Evolutionary conservation across 2,329 filamentous ascomycete species (phyloP), one percentile per base, ranked within the genome.

Genomic region (Colletotrichum sidae): DNA sequence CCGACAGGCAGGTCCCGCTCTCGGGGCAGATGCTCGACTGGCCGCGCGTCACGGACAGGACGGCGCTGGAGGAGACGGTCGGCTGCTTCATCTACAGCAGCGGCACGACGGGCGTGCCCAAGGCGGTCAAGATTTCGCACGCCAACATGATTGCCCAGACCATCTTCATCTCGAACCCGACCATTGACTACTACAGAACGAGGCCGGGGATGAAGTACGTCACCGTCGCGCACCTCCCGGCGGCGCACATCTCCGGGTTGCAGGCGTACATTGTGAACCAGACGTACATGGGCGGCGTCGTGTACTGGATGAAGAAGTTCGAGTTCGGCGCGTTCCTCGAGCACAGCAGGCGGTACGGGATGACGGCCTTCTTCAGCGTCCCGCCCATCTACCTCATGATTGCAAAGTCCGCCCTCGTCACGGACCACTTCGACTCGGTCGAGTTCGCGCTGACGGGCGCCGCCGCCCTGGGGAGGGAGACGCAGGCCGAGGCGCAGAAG

Each of bases 251-350:
- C 35, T 81, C 82, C 4, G 82, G 81, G 4, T 67, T 83, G 2
- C 77, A 79, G 58, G 73, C 76, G n/a, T 83, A 83, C 65, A 75
- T 84, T 11, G 69, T 82, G 51, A 77, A 78, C 46, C 70, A 73
- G 1, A 71, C 75, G 9, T 83, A 81, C 63, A 73, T 79, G 42
- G 83, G 80, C 38, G 80, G 80, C 3, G 74, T 78, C 1, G 79
- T 86, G 3, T 90, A 86, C 78, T 90, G 88, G 88, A 90, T 90
- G 88, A 77, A 81, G 4, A 80, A 78, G 45, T 90, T 90, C 72
- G 81, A 87, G 65, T 86, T 88, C 64, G 72, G 74, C 2, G 76
- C 82, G 42, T 89, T 90, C 71, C 79, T 89, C 56, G 74, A 77
- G 44, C 83, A 88, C 73, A 80, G 79, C 69, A 79, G 79, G 46